Base-by-base conservation (phyloP, 768 basidiomycete genomes). In the Clavaria fumosa region DNA sequence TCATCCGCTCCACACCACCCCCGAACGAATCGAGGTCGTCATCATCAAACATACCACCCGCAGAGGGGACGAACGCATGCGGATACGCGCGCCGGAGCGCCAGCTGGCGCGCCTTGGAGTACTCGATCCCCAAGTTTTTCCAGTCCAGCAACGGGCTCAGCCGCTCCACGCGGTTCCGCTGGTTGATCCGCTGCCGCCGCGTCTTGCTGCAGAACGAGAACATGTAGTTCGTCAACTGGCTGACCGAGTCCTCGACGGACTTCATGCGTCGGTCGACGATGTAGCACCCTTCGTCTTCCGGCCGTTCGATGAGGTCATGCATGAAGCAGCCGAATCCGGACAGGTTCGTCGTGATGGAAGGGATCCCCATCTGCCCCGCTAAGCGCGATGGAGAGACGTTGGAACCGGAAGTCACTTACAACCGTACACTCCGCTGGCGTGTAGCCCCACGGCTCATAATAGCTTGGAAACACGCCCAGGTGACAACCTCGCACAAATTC, bases 391-490 rank as follows among this genome's bases (percentile, higher is more conserved):
- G 33, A 31, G 23, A 34, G 35, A 35, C 39, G 9, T 42, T 44
- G 14, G 26, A 9, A 14, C 26, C 26, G 26, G 14, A 9, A 9
- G 14, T 28, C 26, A 64, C 79, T 46, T 59, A 82, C 80, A 24
- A 99, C 95, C n/a, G 95, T 97, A 55, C 95, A 97, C 55, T 97
- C 93, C 1, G 93, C 93, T 1, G 93, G 93, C 1, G 89, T 95
- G 53, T 95, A 95, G 0, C 86, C 86, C 86, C 86, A 89, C 3
- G 88, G 88, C 60, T 91, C 85, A 53, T 95, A 96, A 53, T 96
- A 97, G 46, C 81, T 86, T 2, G 95, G 93, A 71, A 99, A 99
- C 27, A 99, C 93, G 34, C 95, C 95, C 34, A 99, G 62, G 64
- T 99, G 95, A 53, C 93, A 96, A 1, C 95, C 95, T 45, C 95